Conservation (phyloP, 805 yeast species). For the Kodamaea nitidulidarum region DNA sequence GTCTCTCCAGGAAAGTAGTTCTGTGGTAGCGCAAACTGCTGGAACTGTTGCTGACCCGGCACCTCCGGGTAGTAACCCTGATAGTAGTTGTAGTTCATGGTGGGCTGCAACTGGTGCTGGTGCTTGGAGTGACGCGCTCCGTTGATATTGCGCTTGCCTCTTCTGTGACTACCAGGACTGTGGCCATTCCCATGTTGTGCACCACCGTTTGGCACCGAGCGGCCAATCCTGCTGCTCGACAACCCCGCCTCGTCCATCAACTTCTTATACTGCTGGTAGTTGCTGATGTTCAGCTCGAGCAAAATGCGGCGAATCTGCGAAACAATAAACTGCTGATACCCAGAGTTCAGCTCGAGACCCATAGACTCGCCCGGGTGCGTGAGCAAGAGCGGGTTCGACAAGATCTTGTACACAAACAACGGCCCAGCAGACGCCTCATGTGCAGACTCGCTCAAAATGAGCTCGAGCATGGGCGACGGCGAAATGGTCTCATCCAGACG, state of each 20-base stretch:
- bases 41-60: conserved; percentile 3
- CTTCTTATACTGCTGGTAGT: conserved; percentile 72
- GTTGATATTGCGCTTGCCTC: conserved; percentile 18
- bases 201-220: conserved; percentile 17
- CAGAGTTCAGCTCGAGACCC: conserved; percentile 14
- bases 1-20: not conserved
- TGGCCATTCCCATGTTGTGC: conserved; percentile 2
- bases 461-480: conserved; percentile 48
- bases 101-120: conserved; percentile 8
- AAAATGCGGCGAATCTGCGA: conserved; percentile 61
- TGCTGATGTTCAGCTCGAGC: conserved; percentile 51
- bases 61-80: conserved; percentile 2
- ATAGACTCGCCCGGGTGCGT: conserved; percentile 7
- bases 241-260: conserved; percentile 91
- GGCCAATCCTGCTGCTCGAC: conserved; percentile 29
- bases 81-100: conserved; percentile 2
- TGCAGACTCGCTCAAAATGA: conserved; percentile 59
- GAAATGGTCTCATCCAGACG: conserved; percentile 19
- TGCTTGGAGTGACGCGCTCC: conserved; percentile 6
- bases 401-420: conserved; percentile 67
- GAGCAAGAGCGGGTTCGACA: conserved; percentile 64
- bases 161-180: conserved; percentile 16
- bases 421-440: conserved; percentile 50
- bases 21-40: conserved; percentile 7
- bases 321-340: conserved; percentile 52